Percentiles rank a stretch among this genome's conserved stretches.
Evolutionary conservation across 495 filamentous ascomycete species (phyloP).

Genomic region (Penicillium atrosanguineum): DNA sequence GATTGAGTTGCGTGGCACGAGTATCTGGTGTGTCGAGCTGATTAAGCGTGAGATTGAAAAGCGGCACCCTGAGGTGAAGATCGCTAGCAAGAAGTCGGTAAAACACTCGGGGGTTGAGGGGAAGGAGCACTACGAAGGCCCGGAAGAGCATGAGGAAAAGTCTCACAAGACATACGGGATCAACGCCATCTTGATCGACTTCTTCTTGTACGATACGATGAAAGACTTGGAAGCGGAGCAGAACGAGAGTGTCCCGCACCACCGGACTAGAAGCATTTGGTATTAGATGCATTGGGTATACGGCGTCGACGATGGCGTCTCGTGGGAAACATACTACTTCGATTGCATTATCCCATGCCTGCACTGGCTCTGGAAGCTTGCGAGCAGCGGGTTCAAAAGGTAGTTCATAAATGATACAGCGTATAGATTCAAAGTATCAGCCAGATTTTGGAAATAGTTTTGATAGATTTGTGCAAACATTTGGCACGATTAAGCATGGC

Average conservation of each 20-base stretch:
- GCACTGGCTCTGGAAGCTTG: slow-evolving; percentile 10
- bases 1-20: slow-evolving; percentile 81
- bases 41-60: slow-evolving; percentile 78
- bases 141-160: slow-evolving; percentile 14
- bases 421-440: background rate
- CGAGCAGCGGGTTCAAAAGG: background rate
- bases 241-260: slow-evolving; percentile 73
- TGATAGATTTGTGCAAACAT: background rate
- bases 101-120: background rate
- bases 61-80: slow-evolving; percentile 61
- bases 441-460: background rate
- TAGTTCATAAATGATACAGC: background rate
- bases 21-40: slow-evolving; percentile 91
- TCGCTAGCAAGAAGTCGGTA: slow-evolving; percentile 10
- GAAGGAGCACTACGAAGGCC: background rate
- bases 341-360: background rate
- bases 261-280: slow-evolving; percentile 93
- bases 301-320: slow-evolving; percentile 8
- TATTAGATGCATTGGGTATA: slow-evolving; percentile 55
- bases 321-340: background rate
- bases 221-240: slow-evolving; percentile 69
- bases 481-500: background rate
- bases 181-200: slow-evolving; percentile 94
- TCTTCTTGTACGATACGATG: slow-evolving; percentile 92
- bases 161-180: slow-evolving; percentile 37